These are phyloP conservation scores for Hypoxylon sp. DNA, from an alignment of 2,329 filamentous ascomycete genomes.

Conservation along the genomic window DNA sequence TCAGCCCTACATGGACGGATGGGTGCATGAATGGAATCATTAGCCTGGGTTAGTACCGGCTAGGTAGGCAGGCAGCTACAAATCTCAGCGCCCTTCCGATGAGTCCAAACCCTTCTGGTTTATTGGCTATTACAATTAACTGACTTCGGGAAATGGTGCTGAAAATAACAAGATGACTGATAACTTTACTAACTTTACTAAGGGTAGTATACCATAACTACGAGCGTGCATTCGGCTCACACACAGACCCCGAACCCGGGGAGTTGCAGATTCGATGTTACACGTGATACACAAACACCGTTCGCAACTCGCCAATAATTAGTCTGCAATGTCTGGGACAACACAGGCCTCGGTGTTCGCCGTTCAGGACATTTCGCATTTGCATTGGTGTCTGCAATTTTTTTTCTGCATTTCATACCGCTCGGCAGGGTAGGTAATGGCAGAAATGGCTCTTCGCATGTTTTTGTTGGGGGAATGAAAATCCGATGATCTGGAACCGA, in stretches of 20 bases:
- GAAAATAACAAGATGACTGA: slow-evolving; percentile 13
- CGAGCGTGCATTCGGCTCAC: slow-evolving; percentile 6
- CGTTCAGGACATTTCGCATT: too few relatives aligned
- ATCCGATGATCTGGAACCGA: slow-evolving; percentile 32
- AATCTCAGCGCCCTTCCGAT: slow-evolving; percentile 17
- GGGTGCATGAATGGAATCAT: slow-evolving; percentile 5
- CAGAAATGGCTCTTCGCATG: too few relatives aligned
- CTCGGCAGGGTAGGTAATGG: too few relatives aligned
- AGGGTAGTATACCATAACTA: slow-evolving; percentile 7
- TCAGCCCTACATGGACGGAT: slow-evolving; percentile 30
- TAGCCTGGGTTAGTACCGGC: not conserved
- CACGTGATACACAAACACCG: slow-evolving; percentile 33
- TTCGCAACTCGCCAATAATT: slow-evolving; percentile 6
- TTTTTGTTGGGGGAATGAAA: slow-evolving; percentile 19
- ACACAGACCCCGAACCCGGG: slow-evolving; percentile 28
- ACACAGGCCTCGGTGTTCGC: slow-evolving; percentile 13
- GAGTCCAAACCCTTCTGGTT: slow-evolving; percentile 16
- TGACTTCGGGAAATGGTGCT: not conserved
- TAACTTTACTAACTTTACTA: not conserved
- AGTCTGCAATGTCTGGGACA: slow-evolving; percentile 8
- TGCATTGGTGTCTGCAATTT: too few relatives aligned
- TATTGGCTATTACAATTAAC: slow-evolving; percentile 1
- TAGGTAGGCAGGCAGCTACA: slow-evolving; percentile 9
- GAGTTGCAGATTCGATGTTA: slow-evolving; percentile 8
- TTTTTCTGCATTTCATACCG: too few relatives aligned